Conservation (phyloP, 768 basidiomycete species). For the Chalciporus pseudorubinellus region DNA sequence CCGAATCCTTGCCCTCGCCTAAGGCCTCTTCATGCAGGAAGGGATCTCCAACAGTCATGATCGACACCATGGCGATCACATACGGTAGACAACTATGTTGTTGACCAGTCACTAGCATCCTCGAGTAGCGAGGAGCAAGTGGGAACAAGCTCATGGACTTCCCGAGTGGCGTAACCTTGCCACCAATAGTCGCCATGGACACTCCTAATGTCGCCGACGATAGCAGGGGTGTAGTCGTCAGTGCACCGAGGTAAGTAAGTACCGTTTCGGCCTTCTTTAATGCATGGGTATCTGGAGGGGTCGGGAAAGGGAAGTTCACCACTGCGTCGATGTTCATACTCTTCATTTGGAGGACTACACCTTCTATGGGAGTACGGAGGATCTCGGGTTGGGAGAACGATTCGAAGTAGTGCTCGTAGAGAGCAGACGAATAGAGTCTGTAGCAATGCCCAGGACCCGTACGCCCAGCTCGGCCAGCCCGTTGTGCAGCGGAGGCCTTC, state of each 20-base stretch:
- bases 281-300: constrained; percentile 78
- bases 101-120: constrained; percentile 84
- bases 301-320: constrained; percentile 97
- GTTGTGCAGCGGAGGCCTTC: constrained; percentile 91
- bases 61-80: constrained; percentile 86
- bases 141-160: constrained; percentile 92
- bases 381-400: constrained; percentile 89
- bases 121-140: constrained; percentile 89
- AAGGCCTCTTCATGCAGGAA: constrained; percentile 83
- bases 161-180: constrained; percentile 86
- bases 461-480: constrained; percentile 95
- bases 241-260: constrained; percentile 79
- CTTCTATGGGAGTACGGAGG: constrained; percentile 93
- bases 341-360: constrained; percentile 97
- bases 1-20: constrained; percentile 40
- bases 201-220: constrained; percentile 15
- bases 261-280: constrained; percentile 80
- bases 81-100: constrained; percentile 93
- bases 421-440: constrained; percentile 90
- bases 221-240: constrained; percentile 40
- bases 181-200: constrained; percentile 37
- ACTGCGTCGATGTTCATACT: constrained; percentile 97
- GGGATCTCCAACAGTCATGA: constrained; percentile 91
- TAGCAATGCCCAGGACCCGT: constrained; percentile 99
- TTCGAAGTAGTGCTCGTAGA: constrained; percentile 92